Conservation (phyloP, 2,329 filamentous ascomycete genomes). For the Penicillium sp. region DNA sequence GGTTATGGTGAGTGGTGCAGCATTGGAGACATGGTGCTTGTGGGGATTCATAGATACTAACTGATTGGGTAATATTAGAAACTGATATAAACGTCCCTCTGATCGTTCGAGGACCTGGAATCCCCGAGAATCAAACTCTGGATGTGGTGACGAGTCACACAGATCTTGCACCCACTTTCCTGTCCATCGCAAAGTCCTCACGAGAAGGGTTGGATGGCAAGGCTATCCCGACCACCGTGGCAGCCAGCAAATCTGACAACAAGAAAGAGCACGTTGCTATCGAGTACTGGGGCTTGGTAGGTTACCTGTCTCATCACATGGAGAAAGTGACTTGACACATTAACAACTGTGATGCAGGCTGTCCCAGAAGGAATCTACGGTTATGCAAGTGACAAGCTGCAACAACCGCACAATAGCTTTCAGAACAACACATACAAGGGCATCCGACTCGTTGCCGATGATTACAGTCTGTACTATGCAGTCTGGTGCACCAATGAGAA, state of each 20-base stretch:
- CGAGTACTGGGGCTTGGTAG: conserved; percentile 59
- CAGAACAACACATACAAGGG: conserved; percentile 66
- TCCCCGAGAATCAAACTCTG: conserved; percentile 47
- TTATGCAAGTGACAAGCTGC: conserved; percentile 24
- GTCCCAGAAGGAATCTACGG: conserved; percentile 35
- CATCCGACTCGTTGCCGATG: conserved; percentile 56
- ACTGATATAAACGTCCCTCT: conserved; percentile 62
- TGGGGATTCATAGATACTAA: neutral
- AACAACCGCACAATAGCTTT: conserved; percentile 21
- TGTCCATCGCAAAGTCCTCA: conserved; percentile 45
- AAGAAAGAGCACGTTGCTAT: conserved; percentile 61
- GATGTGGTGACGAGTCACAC: conserved; percentile 64
- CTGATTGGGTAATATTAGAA: conserved; percentile 17
- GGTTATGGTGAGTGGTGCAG: conserved; percentile 53
- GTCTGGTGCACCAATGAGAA: conserved; percentile 72
- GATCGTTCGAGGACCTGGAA: conserved; percentile 61
- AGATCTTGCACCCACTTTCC: conserved; percentile 66
- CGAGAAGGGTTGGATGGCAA: conserved; percentile 60
- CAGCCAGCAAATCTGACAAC: conserved; percentile 24
- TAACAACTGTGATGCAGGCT: conserved; percentile 15
- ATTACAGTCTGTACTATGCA: conserved; percentile 67
- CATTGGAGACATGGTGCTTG: neutral
- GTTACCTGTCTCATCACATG: conserved; percentile 14
- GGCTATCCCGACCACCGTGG: conserved; percentile 50
- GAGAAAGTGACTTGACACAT: neutral